Percentiles rank a stretch among this genome's conserved stretches.
Evolutionary conservation across 208 protist species (phyloP).

Genomic region (Leptomonas pyrrhocoris): DNA sequence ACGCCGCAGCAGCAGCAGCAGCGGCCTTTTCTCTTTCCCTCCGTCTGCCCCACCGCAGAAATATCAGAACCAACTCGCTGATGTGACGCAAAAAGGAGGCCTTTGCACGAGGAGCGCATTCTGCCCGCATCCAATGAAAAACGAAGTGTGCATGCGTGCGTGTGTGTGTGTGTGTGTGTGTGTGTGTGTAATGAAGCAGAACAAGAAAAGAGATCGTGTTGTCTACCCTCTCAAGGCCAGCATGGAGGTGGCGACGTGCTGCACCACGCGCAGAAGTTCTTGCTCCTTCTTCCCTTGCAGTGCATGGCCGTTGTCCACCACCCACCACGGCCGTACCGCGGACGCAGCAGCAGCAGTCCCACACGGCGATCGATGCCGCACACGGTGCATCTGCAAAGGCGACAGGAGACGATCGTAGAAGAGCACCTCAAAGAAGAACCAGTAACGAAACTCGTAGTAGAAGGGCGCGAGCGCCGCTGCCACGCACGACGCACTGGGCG

Average conservation of each 20-base stretch:
- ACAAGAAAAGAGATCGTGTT: background rate
- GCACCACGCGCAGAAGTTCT: background rate
- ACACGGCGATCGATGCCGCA: slow-evolving; percentile 6
- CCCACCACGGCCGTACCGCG: slow-evolving; percentile 20
- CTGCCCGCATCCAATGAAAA: background rate
- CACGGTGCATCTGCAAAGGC: slow-evolving; percentile 28
- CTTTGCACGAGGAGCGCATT: too few relatives aligned
- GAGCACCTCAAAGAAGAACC: slow-evolving; percentile 74
- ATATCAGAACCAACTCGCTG: too few relatives aligned
- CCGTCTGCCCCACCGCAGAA: too few relatives aligned
- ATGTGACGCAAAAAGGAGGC: too few relatives aligned
- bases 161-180: too few relatives aligned
- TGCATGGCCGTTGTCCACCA: slow-evolving; percentile 5
- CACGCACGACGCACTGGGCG: background rate
- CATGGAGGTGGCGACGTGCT: background rate
- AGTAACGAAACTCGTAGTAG: slow-evolving; percentile 78
- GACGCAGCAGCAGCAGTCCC: background rate
- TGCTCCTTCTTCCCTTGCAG: background rate
- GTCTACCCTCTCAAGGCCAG: background rate
- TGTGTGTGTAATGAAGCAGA: background rate
- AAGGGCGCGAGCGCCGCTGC: slow-evolving; percentile 14
- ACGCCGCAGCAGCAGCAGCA: too few relatives aligned
- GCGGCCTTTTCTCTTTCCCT: too few relatives aligned
- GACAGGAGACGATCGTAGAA: slow-evolving; percentile 45
- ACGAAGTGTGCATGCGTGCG: background rate